Evolutionary conservation across 1,284 basidiomycete genomes (phyloP).

Genomic region (Cutaneotrichosporon cyanovorans): DNA sequence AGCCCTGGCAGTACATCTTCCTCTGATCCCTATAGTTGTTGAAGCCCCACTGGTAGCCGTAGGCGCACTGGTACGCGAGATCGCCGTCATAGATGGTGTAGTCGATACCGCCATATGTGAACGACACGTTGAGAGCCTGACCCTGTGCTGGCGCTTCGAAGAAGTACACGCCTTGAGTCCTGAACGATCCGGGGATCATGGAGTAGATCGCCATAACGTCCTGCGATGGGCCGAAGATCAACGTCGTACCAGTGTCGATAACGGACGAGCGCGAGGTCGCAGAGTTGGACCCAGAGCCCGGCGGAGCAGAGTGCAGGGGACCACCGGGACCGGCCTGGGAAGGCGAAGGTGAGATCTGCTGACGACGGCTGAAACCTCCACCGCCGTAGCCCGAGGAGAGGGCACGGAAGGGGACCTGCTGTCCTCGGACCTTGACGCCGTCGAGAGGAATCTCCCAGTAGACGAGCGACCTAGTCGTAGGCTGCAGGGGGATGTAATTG

Average conservation of each 20-base stretch:
- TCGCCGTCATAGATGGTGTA: conserved; percentile 5
- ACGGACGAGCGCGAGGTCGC: background rate
- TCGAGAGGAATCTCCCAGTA: conserved; percentile 7
- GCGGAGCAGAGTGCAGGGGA: too few relatives aligned
- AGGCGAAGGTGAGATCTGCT: too few relatives aligned
- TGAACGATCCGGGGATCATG: background rate
- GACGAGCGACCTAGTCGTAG: background rate
- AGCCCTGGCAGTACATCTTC: too few relatives aligned
- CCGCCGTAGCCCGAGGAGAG: too few relatives aligned
- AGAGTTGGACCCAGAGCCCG: too few relatives aligned
- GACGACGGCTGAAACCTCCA: too few relatives aligned
- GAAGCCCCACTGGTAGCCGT: too few relatives aligned
- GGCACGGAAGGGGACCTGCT: background rate
- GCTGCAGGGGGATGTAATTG: background rate
- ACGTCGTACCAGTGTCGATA: conserved; percentile 8
- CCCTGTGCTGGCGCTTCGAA: background rate
- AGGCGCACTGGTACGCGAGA: background rate
- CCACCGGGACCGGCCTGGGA: too few relatives aligned
- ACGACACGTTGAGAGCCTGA: background rate
- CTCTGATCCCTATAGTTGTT: too few relatives aligned
- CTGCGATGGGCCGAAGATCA: conserved; percentile 3
- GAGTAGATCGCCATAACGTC: conserved; percentile 2
- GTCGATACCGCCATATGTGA: conserved; percentile 8
- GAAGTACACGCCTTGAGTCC: background rate
- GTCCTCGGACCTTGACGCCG: conserved; percentile 4